These are phyloP conservation scores for Hypoxylon sp. DNA, from an alignment of 2,329 filamentous ascomycete species.

Conservation along the genomic window DNA sequence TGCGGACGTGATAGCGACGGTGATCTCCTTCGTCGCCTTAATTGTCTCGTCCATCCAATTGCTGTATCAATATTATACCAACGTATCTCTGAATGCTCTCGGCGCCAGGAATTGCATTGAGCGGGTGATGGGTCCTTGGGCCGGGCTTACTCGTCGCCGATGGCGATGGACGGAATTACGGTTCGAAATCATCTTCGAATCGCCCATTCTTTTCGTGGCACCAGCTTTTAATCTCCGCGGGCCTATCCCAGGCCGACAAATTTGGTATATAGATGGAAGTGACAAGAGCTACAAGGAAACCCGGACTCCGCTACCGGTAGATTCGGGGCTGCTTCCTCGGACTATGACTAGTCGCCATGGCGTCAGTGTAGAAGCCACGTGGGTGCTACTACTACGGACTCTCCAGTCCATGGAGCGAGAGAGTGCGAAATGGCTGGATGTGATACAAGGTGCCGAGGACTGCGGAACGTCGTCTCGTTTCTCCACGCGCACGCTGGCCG, in stretches of 20 bases:
- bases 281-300: slow-evolving; percentile 39
- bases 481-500: slow-evolving; percentile 33
- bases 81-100: slow-evolving; percentile 31
- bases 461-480: slow-evolving; percentile 18
- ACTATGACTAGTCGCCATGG: slow-evolving; percentile 39
- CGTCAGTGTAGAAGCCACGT: slow-evolving; percentile 56
- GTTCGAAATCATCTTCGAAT: slow-evolving; percentile 46
- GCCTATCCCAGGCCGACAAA: slow-evolving; percentile 32
- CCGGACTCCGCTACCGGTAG: slow-evolving; percentile 23
- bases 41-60: slow-evolving; percentile 44
- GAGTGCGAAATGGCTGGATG: slow-evolving; percentile 49
- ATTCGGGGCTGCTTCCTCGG: slow-evolving; percentile 6
- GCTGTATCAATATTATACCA: slow-evolving; percentile 42
- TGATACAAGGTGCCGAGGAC: neutral
- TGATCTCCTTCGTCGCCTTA: slow-evolving; percentile 41
- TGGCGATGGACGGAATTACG: slow-evolving; percentile 43
- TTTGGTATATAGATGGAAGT: slow-evolving; percentile 42
- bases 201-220: slow-evolving; percentile 45
- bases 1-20: slow-evolving; percentile 25
- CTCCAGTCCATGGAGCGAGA: slow-evolving; percentile 52
- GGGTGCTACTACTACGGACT: slow-evolving; percentile 52
- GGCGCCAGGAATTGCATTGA: slow-evolving; percentile 37
- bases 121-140: slow-evolving; percentile 46
- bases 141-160: slow-evolving; percentile 28
- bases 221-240: slow-evolving; percentile 35